A percentile compares a stretch with the other conserved stretches of the same genome.
phyloP scores from a whole-genome alignment of 2,329 filamentous ascomycete genomes.

The Huntiella bhutanensis region DNA sequence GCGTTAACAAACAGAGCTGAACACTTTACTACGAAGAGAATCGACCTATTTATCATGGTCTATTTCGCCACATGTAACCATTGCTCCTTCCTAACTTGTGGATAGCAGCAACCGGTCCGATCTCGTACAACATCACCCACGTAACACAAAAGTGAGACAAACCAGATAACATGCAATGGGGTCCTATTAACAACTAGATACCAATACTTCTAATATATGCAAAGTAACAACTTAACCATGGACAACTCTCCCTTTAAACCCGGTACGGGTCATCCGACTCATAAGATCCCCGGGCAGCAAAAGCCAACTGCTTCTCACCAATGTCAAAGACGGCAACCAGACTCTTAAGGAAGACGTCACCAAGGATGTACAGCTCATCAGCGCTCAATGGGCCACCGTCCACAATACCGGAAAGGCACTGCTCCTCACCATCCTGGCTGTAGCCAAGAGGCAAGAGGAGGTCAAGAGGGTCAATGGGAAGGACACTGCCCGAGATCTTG shows the following conservation, averaged over 20 bases:
- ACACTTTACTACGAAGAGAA: too few species aligned
- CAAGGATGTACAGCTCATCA: constrained; percentile 27
- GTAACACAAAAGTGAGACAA: too few species aligned
- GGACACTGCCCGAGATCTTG: constrained; percentile 14
- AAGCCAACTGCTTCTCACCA: constrained; percentile 24
- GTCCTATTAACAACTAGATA: too few species aligned
- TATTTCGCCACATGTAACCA: too few species aligned
- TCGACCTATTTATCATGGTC: too few species aligned
- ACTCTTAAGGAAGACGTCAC: constrained; percentile 30
- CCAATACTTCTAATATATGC: too few species aligned
- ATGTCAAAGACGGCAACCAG: constrained; percentile 29
- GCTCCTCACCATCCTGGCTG: neutral
- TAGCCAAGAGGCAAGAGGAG: constrained; percentile 3
- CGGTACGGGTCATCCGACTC: constrained; percentile 5
- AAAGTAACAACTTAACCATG: too few species aligned
- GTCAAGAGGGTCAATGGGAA: constrained; percentile 5
- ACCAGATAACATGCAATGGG: too few species aligned
- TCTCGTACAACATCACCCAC: too few species aligned
- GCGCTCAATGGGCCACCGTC: constrained; percentile 3
- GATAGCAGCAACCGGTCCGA: too few species aligned
- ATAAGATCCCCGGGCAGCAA: constrained; percentile 16
- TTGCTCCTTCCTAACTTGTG: too few species aligned
- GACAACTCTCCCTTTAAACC: neutral
- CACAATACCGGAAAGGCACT: constrained; percentile 1
- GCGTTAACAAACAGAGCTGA: too few species aligned